phyloP scores from a whole-genome alignment of 139 green algal species.

The Ulvella scutata region DNA sequence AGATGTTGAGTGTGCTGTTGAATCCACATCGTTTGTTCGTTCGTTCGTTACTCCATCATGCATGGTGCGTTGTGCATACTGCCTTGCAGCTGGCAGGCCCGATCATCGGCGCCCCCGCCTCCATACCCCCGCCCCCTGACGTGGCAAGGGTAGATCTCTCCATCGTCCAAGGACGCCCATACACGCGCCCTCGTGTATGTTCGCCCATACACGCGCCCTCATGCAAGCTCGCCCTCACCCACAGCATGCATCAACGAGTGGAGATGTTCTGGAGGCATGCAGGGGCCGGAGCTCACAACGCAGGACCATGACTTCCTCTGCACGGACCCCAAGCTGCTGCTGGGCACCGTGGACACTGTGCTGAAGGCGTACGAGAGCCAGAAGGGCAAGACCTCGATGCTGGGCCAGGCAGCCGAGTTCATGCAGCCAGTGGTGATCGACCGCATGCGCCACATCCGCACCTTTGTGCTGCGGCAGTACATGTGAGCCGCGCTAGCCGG shows the following conservation, averaged over 20 bases:
- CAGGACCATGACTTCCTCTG: conserved; percentile 23
- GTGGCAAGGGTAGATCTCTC: too few relatives aligned
- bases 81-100: too few relatives aligned
- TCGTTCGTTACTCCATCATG: too few relatives aligned
- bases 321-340: conserved; percentile 34
- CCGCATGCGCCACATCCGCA: conserved; percentile 31
- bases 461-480: conserved; percentile 28
- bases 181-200: too few relatives aligned
- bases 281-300: conserved; percentile 9
- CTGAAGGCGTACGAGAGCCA: conserved; percentile 31
- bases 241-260: neutral
- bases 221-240: too few relatives aligned
- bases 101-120: too few relatives aligned
- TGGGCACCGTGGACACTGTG: conserved; percentile 38
- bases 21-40: too few relatives aligned
- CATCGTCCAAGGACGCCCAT: too few relatives aligned
- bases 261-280: neutral
- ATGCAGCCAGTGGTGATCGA: conserved; percentile 61
- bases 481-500: conserved; percentile 21
- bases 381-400: conserved; percentile 19
- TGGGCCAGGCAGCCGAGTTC: conserved; percentile 31
- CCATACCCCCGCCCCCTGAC: too few relatives aligned
- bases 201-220: too few relatives aligned
- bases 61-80: too few relatives aligned
- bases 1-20: too few relatives aligned